These are phyloP conservation scores for Musa balbisiana DNA, from an alignment of 202 grass and related monocot genomes.

Conservation along the genomic window DNA sequence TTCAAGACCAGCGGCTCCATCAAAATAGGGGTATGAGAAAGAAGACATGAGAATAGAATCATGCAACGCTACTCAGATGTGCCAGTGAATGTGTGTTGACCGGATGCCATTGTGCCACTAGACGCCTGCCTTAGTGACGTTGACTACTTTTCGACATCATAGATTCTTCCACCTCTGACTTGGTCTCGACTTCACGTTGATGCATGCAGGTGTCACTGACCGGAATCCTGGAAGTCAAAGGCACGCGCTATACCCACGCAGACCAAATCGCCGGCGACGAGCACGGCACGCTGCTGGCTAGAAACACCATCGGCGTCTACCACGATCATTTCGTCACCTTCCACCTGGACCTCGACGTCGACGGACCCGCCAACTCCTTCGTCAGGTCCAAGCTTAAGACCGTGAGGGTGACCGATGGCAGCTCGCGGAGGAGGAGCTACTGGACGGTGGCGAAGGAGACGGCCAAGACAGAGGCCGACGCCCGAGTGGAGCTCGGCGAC, in stretches of 20 bases:
- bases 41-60: too few relatives aligned
- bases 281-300: constrained; percentile 53
- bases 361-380: constrained; percentile 63
- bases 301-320: constrained; percentile 66
- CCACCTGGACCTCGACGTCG: constrained; percentile 67
- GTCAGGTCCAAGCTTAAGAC: constrained; percentile 43
- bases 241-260: constrained; percentile 36
- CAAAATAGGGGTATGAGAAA: constrained; percentile 38
- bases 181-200: neutral
- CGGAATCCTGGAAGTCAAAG: constrained; percentile 58
- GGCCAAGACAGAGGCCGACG: constrained; percentile 51
- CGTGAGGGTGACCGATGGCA: constrained; percentile 12
- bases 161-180: neutral
- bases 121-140: too few relatives aligned
- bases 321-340: constrained; percentile 81
- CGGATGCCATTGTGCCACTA: too few relatives aligned
- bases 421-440: constrained; percentile 54
- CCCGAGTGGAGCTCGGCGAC: constrained; percentile 31
- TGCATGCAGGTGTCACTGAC: constrained; percentile 43
- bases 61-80: too few relatives aligned
- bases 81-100: too few relatives aligned
- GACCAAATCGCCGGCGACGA: constrained; percentile 39
- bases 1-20: constrained; percentile 78
- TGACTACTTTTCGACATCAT: neutral
- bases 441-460: constrained; percentile 66